These are phyloP conservation scores for Lagenidium sp. DNA, from an alignment of 352 stramenopile species.

Conservation along the genomic window DNA sequence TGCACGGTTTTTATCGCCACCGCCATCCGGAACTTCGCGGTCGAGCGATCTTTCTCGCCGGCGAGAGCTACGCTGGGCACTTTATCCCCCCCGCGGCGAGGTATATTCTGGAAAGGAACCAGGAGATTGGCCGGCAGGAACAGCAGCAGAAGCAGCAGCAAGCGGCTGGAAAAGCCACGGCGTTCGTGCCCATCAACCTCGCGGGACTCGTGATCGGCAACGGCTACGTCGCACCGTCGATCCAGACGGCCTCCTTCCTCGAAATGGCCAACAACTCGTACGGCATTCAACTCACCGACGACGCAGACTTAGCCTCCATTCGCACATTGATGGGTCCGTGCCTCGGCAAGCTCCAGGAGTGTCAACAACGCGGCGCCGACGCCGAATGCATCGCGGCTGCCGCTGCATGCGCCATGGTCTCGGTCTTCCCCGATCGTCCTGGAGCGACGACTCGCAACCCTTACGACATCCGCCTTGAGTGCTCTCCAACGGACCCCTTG, in stretches of 20 bases:
- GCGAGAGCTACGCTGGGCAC: constrained; percentile 48
- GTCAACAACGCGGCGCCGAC: too few relatives aligned
- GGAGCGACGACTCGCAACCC: too few relatives aligned
- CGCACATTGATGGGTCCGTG: too few relatives aligned
- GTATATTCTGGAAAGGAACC: constrained; percentile 39
- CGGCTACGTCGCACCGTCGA: constrained; percentile 26
- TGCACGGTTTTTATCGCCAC: constrained; percentile 35
- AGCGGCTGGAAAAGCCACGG: neutral
- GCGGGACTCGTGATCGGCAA: constrained; percentile 48
- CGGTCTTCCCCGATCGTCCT: too few relatives aligned
- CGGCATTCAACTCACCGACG: too few relatives aligned
- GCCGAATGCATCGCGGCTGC: too few relatives aligned
- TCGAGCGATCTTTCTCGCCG: constrained; percentile 37
- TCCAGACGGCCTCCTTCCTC: constrained; percentile 32
- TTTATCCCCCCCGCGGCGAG: constrained; percentile 42
- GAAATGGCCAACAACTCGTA: constrained; percentile 54
- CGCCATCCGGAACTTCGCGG: constrained; percentile 32
- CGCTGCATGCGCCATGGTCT: too few relatives aligned
- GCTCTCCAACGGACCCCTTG: too few relatives aligned
- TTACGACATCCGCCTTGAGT: too few relatives aligned
- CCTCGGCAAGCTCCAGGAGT: too few relatives aligned
- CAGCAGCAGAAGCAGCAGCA: too few relatives aligned
- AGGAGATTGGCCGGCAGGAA: constrained; percentile 7
- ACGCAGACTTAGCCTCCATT: too few relatives aligned
- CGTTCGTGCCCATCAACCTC: constrained; percentile 33